Conservation (phyloP, 352 stramenopile genomes). For the Phytophthora macrochlamydospora region DNA sequence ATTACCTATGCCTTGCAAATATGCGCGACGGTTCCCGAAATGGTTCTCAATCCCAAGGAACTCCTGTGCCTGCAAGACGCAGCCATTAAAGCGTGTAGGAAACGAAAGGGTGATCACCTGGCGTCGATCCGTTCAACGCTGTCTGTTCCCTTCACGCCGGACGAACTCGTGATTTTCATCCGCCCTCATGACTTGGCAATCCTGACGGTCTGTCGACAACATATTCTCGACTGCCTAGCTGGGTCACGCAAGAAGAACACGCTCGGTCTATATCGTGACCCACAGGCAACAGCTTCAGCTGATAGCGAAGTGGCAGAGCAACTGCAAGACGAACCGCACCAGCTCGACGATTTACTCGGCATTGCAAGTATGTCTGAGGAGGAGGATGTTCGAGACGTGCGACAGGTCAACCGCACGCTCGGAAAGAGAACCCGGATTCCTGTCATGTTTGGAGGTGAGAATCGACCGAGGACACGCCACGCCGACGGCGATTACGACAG, state of each 20-base stretch:
- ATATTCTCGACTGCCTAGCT: constrained; percentile 3
- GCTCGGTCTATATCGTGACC: constrained; percentile 1
- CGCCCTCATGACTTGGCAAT: not conserved
- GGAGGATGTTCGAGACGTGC: not conserved
- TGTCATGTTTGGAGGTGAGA: too few species aligned
- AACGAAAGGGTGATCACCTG: not conserved
- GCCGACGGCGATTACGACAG: not conserved
- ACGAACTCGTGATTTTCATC: not conserved
- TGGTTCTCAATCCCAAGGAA: constrained; percentile 12
- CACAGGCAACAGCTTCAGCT: not conserved
- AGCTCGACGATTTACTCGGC: not conserved
- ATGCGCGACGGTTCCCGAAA: not conserved
- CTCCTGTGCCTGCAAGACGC: constrained; percentile 6
- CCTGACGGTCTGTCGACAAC: not conserved
- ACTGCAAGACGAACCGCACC: too few species aligned
- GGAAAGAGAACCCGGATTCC: not conserved
- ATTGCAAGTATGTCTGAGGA: not conserved
- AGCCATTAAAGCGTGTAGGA: not conserved
- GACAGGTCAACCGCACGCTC: not conserved
- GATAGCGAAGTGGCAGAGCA: not conserved
- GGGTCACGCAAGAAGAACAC: constrained; percentile 6
- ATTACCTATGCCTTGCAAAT: constrained; percentile 8
- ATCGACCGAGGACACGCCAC: not conserved
- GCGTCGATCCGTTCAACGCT: not conserved
- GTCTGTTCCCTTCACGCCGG: not conserved